Evolutionary conservation across 768 basidiomycete species (phyloP).

Genomic region (Pleurotus citrinopileatus): DNA sequence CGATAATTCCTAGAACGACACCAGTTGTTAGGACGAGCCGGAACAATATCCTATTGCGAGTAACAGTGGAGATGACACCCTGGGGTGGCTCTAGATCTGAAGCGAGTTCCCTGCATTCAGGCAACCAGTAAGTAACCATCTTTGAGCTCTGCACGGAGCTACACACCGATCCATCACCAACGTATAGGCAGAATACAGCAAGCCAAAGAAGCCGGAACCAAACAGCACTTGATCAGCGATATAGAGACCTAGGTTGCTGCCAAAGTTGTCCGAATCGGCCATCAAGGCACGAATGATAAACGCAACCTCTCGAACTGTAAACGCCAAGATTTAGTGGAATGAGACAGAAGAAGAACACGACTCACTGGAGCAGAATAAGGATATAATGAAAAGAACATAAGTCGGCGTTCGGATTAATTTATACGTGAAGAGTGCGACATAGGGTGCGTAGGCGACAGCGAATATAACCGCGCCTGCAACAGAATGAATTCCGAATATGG

Average conservation of each 20-base stretch:
- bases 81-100: not conserved
- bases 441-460: conserved; percentile 29
- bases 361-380: conserved; percentile 38
- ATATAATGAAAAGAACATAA: conserved; percentile 29
- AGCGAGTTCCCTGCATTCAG: no score
- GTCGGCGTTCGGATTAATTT: conserved; percentile 29
- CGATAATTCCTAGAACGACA: conserved; percentile 33
- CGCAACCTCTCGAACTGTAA: conserved; percentile 36
- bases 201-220: conserved; percentile 40
- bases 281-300: conserved; percentile 38
- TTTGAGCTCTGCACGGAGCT: not conserved
- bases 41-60: conserved; percentile 29
- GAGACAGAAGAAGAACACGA: not conserved
- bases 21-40: conserved; percentile 23
- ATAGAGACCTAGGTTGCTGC: conserved; percentile 28
- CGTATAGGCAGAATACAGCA: conserved; percentile 39
- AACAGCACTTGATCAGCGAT: conserved; percentile 37
- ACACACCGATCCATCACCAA: conserved; percentile 39
- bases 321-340: not conserved
- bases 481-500: conserved; percentile 30
- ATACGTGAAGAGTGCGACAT: conserved; percentile 26
- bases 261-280: conserved; percentile 26
- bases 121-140: no score
- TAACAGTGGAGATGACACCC: conserved; percentile 24
- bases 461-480: conserved; percentile 32